phyloP scores from a whole-genome alignment of 352 stramenopile species.

The Globisporangium mamillatum region DNA sequence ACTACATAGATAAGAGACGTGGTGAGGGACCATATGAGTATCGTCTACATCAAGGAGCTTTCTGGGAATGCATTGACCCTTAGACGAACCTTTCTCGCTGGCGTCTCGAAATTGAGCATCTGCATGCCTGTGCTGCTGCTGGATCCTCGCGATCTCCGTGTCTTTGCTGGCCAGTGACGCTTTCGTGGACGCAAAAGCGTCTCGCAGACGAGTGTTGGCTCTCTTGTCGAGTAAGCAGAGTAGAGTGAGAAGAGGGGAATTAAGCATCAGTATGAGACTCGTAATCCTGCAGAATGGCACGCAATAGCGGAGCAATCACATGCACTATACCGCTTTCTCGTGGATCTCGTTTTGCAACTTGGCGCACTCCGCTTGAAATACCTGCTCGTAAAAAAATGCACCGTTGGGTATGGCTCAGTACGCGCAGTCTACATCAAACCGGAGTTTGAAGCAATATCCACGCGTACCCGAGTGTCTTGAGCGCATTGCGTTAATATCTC shows the following conservation, averaged over 20 bases:
- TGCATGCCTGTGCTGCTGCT: conserved; percentile 26
- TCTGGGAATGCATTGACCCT: too few species aligned
- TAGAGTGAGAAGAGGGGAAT: not conserved
- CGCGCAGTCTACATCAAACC: not conserved
- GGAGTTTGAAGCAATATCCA: not conserved
- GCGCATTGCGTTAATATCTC: conserved; percentile 24
- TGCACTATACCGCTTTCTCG: conserved; percentile 35
- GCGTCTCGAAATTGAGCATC: conserved; percentile 30
- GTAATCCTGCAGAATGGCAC: not conserved
- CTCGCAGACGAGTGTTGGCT: conserved; percentile 43
- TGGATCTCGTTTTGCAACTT: conserved; percentile 45
- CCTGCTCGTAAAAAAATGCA: conserved; percentile 17
- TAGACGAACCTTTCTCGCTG: conserved; percentile 23
- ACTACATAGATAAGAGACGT: conserved; percentile 10
- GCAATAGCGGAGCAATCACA: not conserved
- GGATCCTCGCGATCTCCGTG: conserved; percentile 34
- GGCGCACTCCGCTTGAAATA: conserved; percentile 31
- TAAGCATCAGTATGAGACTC: not conserved
- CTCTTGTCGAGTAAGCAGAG: conserved; percentile 21
- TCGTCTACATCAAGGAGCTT: too few species aligned
- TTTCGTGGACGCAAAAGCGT: conserved; percentile 51
- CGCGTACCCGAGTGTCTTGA: conserved; percentile 23
- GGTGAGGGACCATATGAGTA: not conserved
- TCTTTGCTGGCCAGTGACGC: conserved; percentile 43
- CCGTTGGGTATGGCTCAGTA: not conserved